A percentile compares a stretch with the other conserved stretches of the same genome.
Evolutionary conservation across 768 basidiomycete genomes (phyloP).

Genomic region (Russula dissimulans): DNA sequence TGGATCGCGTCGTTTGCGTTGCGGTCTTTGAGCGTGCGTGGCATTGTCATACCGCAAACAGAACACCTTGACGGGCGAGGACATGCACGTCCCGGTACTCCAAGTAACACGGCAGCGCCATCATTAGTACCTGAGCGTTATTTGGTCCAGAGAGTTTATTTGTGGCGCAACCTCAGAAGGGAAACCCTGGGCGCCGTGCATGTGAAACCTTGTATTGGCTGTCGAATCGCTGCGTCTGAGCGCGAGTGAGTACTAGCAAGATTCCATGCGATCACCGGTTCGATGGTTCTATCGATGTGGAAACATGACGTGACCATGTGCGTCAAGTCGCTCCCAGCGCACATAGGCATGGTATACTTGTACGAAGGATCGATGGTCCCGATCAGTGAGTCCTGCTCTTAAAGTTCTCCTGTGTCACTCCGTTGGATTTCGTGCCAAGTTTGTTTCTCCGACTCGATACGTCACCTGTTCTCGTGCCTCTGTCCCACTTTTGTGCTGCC

Average conservation of each 20-base stretch:
- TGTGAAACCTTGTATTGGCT: not conserved
- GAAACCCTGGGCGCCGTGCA: not conserved
- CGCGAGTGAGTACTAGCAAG: not conserved
- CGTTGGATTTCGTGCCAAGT: not conserved
- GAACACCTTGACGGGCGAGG: not conserved
- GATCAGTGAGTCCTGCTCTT: not conserved
- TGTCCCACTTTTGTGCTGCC: not conserved
- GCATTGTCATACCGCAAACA: not conserved
- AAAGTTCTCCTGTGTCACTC: not conserved
- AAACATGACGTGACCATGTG: not conserved
- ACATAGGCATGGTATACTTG: not conserved
- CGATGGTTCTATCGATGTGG: not conserved
- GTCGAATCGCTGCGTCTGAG: not conserved
- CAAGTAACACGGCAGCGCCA: not conserved
- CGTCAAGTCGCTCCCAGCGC: not conserved
- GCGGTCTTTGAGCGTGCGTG: not conserved
- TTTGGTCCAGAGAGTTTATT: conserved; percentile 1
- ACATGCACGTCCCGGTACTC: not conserved
- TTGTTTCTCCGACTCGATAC: not conserved
- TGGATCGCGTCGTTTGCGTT: not conserved
- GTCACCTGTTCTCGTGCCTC: not conserved
- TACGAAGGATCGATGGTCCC: not conserved
- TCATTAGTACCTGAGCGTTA: not conserved
- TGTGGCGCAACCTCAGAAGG: not conserved
- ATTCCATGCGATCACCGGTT: not conserved